Evolutionary conservation across 768 basidiomycete species (phyloP).

Genomic region (Auriscalpium vulgare): DNA sequence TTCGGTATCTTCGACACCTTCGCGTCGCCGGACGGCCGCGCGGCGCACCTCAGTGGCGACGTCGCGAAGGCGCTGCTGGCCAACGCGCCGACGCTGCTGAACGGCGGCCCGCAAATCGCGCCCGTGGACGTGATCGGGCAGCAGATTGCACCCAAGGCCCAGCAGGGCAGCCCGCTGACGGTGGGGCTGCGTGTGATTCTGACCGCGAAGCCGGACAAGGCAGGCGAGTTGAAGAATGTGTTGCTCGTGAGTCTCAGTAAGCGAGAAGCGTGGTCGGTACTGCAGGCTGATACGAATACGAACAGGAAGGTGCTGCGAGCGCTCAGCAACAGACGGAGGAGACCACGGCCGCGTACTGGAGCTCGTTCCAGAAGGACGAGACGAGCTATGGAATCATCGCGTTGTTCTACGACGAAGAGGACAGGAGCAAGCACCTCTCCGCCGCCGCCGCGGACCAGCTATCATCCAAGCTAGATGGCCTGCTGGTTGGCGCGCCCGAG

Average conservation of each 20-base stretch:
- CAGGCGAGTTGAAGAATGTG: not conserved
- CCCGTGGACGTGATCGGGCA: not conserved
- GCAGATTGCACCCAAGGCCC: not conserved
- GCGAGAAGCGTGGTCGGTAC: not conserved
- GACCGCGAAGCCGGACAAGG: not conserved
- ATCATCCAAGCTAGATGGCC: not conserved
- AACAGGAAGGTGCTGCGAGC: not conserved
- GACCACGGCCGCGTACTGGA: not conserved
- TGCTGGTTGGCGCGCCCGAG: not conserved
- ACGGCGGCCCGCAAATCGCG: not conserved
- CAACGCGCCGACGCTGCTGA: not conserved
- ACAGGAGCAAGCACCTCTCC: not conserved
- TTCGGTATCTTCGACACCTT: not conserved
- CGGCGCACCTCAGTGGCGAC: constrained; percentile 2
- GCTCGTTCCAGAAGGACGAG: not conserved
- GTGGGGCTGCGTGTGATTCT: not conserved
- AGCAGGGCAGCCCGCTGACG: not conserved
- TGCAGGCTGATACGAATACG: not conserved
- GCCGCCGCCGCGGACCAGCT: not conserved
- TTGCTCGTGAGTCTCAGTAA: not conserved
- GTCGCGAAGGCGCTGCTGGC: not conserved
- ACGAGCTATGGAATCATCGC: not conserved
- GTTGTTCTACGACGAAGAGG: not conserved
- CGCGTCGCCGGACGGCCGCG: not conserved
- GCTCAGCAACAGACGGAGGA: not conserved